phyloP scores from a whole-genome alignment of 176 grass and related monocot genomes.

The Eremochloa ophiuroides region DNA sequence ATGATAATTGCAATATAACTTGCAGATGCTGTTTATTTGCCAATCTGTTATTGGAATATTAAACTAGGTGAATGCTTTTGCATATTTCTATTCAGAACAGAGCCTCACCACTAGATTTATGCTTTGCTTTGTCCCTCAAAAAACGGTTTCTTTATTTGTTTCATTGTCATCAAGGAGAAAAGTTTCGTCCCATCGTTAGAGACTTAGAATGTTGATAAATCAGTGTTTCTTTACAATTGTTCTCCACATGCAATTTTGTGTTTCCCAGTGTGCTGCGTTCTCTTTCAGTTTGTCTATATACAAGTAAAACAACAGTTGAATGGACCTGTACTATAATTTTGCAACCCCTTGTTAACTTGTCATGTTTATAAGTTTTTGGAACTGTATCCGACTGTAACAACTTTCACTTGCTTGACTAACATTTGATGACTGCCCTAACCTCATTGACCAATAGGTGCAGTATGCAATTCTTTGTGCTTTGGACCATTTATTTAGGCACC shows the following conservation, averaged over 20 bases:
- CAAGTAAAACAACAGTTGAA: background rate
- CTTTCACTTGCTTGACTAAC: background rate
- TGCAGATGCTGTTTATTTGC: constrained; percentile 11
- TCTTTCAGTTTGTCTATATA: background rate
- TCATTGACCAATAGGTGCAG: background rate
- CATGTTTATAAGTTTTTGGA: constrained; percentile 13
- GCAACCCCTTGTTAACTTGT: background rate
- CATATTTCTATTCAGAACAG: background rate
- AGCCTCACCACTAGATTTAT: background rate
- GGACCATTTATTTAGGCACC: background rate
- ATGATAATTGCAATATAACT: constrained; percentile 10
- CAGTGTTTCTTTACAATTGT: no score
- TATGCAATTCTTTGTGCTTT: background rate
- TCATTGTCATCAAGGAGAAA: background rate
- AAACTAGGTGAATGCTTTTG: background rate
- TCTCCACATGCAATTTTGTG: no score
- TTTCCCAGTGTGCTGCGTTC: no score
- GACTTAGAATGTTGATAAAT: background rate
- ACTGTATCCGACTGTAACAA: background rate
- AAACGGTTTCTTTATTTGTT: constrained; percentile 9
- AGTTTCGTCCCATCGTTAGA: background rate
- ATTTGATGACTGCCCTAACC: constrained; percentile 12
- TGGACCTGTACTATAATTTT: background rate
- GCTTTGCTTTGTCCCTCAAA: background rate
- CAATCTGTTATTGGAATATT: constrained; percentile 2